Evolutionary conservation across 768 basidiomycete genomes (phyloP).

Genomic region (Porphyrellus cyaneotinctus): DNA sequence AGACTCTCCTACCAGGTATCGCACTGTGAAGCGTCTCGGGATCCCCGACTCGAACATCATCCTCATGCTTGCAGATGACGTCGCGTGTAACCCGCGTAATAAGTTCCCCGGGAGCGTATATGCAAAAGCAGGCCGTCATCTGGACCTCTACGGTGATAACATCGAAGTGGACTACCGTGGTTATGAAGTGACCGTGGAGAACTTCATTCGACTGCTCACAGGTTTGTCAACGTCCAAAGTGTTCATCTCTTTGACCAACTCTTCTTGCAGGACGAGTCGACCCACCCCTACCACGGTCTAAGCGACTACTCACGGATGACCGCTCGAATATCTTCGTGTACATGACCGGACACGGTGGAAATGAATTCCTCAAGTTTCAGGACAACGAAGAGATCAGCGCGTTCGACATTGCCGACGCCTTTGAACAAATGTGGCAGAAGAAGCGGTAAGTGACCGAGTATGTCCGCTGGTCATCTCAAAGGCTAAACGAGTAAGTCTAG

Average conservation of each 20-base stretch:
- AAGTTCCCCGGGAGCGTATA: constrained; percentile 90
- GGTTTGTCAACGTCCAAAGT: constrained; percentile 46
- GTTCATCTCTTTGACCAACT: neutral
- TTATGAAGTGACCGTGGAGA: constrained; percentile 97
- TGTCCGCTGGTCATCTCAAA: neutral
- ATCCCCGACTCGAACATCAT: constrained; percentile 99
- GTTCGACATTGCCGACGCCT: constrained; percentile 95
- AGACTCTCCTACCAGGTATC: constrained; percentile 60
- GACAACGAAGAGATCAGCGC: constrained; percentile 98
- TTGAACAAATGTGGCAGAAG: constrained; percentile 99
- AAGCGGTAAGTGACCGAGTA: constrained; percentile 53
- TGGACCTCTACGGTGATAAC: constrained; percentile 93
- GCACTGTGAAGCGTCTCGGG: constrained; percentile 95
- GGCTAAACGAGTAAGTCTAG: constrained; percentile 32
- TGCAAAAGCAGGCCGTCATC: constrained; percentile 72
- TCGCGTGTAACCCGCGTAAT: constrained; percentile 90
- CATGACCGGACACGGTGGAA: constrained; percentile 97
- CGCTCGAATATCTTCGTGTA: constrained; percentile 93
- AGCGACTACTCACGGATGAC: constrained; percentile 87
- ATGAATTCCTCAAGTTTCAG: constrained; percentile 98
- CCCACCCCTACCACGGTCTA: constrained; percentile 81
- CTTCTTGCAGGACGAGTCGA: constrained; percentile 70
- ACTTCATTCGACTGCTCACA: constrained; percentile 86
- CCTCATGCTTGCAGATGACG: constrained; percentile 97
- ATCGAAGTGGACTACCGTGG: constrained; percentile 99